Evolutionary conservation across 257 asterid species (phyloP).

Genomic region (Plantago elongata): DNA sequence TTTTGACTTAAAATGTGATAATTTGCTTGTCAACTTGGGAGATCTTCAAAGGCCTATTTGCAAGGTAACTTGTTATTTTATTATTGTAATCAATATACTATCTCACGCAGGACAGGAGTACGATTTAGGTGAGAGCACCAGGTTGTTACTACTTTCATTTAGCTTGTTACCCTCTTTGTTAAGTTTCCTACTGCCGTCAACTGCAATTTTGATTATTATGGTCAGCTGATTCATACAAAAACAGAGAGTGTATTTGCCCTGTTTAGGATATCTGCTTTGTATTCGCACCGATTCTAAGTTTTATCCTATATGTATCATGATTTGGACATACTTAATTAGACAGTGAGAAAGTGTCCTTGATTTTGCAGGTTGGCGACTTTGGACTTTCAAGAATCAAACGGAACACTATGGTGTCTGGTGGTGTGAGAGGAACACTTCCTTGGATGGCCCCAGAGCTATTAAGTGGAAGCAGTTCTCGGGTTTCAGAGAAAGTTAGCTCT

Average conservation of each 20-base stretch:
- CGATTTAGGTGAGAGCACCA: too few relatives aligned
- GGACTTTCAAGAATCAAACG: conserved; percentile 80
- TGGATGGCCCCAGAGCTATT: conserved; percentile 97
- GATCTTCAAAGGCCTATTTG: conserved; percentile 85
- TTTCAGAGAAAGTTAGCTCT: conserved; percentile 68
- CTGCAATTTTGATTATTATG: not conserved
- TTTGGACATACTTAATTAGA: not conserved
- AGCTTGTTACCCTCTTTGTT: too few relatives aligned
- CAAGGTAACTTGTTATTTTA: conserved; percentile 45
- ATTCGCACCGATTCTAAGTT: not conserved
- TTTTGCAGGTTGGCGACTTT: conserved; percentile 74
- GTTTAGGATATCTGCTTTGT: not conserved
- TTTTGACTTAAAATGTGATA: conserved; percentile 87
- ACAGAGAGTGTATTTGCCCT: not conserved
- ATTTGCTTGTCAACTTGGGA: conserved; percentile 82
- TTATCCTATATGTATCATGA: not conserved
- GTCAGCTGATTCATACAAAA: not conserved
- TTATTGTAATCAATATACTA: not conserved
- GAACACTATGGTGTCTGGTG: conserved; percentile 84
- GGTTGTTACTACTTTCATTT: not conserved
- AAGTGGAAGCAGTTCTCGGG: conserved; percentile 61
- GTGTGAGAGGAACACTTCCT: conserved; percentile 88
- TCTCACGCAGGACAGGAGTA: too few relatives aligned
- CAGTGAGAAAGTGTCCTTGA: not conserved
- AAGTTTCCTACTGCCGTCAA: too few relatives aligned